Conservation (phyloP, 192 early-diverging fungal species). For the Kickxella alabastrina region DNA sequence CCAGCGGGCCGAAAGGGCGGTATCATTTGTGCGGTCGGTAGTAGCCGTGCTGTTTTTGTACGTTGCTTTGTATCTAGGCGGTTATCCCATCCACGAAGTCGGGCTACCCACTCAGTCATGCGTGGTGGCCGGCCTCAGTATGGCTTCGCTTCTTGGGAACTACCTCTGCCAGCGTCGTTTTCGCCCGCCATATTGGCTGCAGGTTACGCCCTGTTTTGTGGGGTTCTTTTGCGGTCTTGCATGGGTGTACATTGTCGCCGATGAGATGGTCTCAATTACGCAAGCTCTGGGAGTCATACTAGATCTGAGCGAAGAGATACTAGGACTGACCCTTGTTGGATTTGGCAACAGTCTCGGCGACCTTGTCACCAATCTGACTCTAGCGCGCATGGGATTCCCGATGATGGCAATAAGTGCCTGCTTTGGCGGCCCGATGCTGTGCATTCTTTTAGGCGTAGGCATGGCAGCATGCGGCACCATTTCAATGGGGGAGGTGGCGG, state of each 20-base stretch:
- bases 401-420: slow-evolving; percentile 95
- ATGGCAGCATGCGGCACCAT: slow-evolving; percentile 66
- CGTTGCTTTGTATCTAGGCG: slow-evolving; percentile 7
- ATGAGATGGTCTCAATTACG: slow-evolving; percentile 84
- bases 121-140: slow-evolving; percentile 2
- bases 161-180: slow-evolving; percentile 2
- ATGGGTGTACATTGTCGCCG: slow-evolving; percentile 87
- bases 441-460: slow-evolving; percentile 82
- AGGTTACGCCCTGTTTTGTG: slow-evolving; percentile 50
- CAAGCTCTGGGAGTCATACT: slow-evolving; percentile 76
- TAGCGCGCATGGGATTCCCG: slow-evolving; percentile 87
- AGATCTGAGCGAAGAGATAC: slow-evolving; percentile 73
- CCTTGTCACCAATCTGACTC: slow-evolving; percentile 87
- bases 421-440: slow-evolving; percentile 90
- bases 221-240: slow-evolving; percentile 76
- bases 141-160: slow-evolving; percentile 13
- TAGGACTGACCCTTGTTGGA: slow-evolving; percentile 82
- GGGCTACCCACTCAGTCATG: not conserved
- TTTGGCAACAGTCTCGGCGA: slow-evolving; percentile 85
- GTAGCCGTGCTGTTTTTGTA: slow-evolving; percentile 24
- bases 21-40: slow-evolving; percentile 19
- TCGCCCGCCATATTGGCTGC: slow-evolving; percentile 13
- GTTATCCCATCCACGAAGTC: not conserved
- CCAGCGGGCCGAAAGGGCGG: slow-evolving; percentile 21
- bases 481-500: slow-evolving; percentile 31